Conservation (phyloP, 495 filamentous ascomycete species). For the Lophium mytilinum region DNA sequence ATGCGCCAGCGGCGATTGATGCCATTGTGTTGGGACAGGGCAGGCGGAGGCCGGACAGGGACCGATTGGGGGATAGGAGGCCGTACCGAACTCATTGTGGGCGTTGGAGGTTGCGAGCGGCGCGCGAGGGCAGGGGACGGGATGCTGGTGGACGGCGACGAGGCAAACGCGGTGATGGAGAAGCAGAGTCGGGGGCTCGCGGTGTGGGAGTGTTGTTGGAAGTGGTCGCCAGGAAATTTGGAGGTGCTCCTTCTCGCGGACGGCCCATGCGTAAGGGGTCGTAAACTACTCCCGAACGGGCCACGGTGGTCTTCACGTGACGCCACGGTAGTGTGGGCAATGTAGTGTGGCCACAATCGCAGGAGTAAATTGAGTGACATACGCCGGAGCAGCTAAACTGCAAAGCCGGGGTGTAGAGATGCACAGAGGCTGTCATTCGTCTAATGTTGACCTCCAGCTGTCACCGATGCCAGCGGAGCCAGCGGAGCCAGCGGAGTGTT, state of each 20-base stretch:
- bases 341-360: no score
- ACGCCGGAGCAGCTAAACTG: no score
- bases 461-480: no score
- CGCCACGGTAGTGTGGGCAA: no score
- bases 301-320: no score
- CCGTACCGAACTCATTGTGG: conserved; percentile 1
- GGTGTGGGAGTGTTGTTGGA: conserved; percentile 9
- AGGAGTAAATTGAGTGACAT: no score
- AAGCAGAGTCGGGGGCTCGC: background rate
- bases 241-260: conserved; percentile 15
- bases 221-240: conserved; percentile 25
- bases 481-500: no score
- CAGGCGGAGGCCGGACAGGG: conserved; percentile 6
- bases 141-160: background rate
- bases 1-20: conserved; percentile 20
- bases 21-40: conserved; percentile 2
- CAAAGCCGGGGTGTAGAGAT: no score
- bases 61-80: background rate
- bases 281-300: no score
- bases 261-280: no score
- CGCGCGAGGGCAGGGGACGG: background rate
- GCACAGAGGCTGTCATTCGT: no score
- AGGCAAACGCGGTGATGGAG: background rate
- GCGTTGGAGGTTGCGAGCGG: background rate
- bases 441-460: no score